A percentile compares a stretch with the other conserved stretches of the same genome.
phyloP scores from a whole-genome alignment of 202 grass and related monocot species.

The Schoenoplectus tabernaemontani region DNA sequence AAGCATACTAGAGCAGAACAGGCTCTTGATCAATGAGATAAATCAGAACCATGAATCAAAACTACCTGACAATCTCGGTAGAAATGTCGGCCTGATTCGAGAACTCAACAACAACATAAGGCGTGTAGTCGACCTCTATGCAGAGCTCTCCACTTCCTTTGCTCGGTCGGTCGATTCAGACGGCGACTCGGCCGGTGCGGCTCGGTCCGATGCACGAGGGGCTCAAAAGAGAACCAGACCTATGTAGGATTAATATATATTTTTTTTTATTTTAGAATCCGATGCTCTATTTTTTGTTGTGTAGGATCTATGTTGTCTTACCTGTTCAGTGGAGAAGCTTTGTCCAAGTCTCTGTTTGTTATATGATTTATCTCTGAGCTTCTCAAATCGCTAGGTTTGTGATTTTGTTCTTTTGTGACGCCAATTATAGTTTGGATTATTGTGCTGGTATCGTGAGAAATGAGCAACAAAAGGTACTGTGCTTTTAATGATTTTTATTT shows the following conservation, averaged over 20 bases:
- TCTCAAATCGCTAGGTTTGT: not conserved
- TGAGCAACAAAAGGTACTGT: not conserved
- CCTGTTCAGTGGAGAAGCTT: constrained; percentile 6
- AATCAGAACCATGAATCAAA: constrained; percentile 89
- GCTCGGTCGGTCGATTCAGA: constrained; percentile 48
- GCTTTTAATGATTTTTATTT: constrained; percentile 25
- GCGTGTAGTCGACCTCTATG: constrained; percentile 71
- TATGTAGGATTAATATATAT: constrained; percentile 4
- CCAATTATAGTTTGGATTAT: constrained; percentile 15
- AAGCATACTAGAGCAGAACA: constrained; percentile 64
- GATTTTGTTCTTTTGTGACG: constrained; percentile 22
- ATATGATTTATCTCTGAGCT: not conserved
- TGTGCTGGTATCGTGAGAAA: constrained; percentile 19
- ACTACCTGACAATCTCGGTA: constrained; percentile 55
- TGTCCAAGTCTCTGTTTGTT: constrained; percentile 12
- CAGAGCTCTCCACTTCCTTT: constrained; percentile 59
- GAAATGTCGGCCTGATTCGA: constrained; percentile 64
- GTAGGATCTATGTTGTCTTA: constrained; percentile 8
- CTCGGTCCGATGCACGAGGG: constrained; percentile 16
- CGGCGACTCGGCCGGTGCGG: constrained; percentile 48
- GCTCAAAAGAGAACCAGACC: constrained; percentile 62
- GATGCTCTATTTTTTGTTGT: constrained; percentile 18
- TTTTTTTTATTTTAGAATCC: not conserved
- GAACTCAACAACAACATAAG: constrained; percentile 91
- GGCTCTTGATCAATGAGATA: constrained; percentile 67